Evolutionary conservation across 306 rosid genomes (phyloP).

Genomic region (Cicer chorassanicum): DNA sequence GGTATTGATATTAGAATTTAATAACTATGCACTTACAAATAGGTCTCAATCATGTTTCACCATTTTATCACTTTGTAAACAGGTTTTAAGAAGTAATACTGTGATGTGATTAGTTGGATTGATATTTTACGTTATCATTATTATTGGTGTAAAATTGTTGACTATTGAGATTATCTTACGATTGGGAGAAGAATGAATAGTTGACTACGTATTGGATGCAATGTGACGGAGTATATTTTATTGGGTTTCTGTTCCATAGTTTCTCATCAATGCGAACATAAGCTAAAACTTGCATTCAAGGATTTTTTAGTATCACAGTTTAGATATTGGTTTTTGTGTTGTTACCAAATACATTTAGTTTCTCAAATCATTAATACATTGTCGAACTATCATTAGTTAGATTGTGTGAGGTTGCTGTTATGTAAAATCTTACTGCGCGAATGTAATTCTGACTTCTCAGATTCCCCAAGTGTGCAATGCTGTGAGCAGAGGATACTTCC

Average conservation of each 20-base stretch:
- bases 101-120: background rate
- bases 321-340: background rate
- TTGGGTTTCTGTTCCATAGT: background rate
- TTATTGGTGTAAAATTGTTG: background rate
- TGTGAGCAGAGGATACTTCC: slow-evolving; percentile 56
- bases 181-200: background rate
- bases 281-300: background rate
- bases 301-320: slow-evolving; percentile 17
- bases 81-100: background rate
- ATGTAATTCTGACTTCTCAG: slow-evolving; percentile 52
- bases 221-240: background rate
- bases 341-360: background rate
- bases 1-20: background rate
- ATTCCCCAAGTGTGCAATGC: slow-evolving; percentile 43
- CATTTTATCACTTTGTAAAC: background rate
- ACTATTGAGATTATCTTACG: background rate
- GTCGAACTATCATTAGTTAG: background rate
- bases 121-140: background rate
- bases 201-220: background rate
- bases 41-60: background rate
- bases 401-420: slow-evolving; percentile 29
- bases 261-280: background rate
- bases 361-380: background rate
- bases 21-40: background rate
- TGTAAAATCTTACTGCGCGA: slow-evolving; percentile 11